Evolutionary conservation across 208 protist species (phyloP).

Genomic region (Porcisia hertigi): DNA sequence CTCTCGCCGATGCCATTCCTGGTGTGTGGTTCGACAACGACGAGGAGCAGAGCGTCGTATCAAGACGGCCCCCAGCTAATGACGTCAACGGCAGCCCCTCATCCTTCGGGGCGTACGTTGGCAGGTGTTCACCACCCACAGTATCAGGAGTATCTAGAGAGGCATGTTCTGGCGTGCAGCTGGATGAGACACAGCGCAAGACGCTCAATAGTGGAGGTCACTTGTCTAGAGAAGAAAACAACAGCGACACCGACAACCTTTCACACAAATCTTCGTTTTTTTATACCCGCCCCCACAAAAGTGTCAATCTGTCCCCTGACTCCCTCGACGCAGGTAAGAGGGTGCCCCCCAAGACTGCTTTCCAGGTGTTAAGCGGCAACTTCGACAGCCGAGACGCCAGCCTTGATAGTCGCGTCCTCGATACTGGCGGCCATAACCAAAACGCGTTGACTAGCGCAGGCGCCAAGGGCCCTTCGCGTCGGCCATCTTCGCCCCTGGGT

Average conservation of each 20-base stretch:
- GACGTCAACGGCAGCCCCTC: conserved; percentile 9
- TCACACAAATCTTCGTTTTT: neutral
- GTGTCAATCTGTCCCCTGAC: neutral
- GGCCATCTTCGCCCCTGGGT: neutral
- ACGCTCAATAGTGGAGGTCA: neutral
- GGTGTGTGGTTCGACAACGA: conserved; percentile 20
- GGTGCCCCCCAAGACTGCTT: neutral
- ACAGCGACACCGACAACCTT: neutral
- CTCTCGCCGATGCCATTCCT: too few species aligned
- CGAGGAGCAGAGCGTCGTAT: neutral
- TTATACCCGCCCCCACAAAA: too few species aligned
- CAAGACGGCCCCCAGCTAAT: neutral
- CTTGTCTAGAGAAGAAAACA: too few species aligned
- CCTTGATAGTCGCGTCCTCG: conserved; percentile 35
- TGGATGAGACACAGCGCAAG: neutral
- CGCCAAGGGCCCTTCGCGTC: neutral
- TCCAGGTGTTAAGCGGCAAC: conserved; percentile 34
- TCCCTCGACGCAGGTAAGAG: neutral
- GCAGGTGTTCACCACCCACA: neutral
- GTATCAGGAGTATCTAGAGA: neutral
- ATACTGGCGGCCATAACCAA: too few species aligned
- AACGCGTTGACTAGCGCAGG: neutral
- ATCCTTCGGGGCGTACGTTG: conserved; percentile 19
- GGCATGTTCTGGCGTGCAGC: neutral
- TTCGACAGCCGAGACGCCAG: conserved; percentile 32